phyloP scores from a whole-genome alignment of 2,329 filamentous ascomycete species.

The Cladosporium velox region DNA sequence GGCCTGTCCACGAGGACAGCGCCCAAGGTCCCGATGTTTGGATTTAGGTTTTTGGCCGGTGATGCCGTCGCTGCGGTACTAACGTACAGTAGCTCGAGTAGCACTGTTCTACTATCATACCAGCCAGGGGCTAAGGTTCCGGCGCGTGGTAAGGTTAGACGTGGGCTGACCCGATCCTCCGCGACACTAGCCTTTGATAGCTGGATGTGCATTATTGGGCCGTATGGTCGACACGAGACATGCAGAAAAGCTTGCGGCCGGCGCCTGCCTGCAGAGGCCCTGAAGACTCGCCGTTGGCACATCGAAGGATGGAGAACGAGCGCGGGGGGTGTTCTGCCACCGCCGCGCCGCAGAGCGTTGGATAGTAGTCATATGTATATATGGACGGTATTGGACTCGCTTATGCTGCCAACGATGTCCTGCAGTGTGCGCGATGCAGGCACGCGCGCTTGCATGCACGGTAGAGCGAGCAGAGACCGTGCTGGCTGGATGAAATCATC shows the following conservation, averaged over 20 bases:
- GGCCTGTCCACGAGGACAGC: neutral
- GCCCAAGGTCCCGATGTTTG: neutral
- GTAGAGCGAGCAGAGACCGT: neutral
- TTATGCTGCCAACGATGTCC: neutral
- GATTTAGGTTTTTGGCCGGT: conserved; percentile 3
- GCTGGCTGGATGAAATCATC: neutral
- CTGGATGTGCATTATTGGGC: neutral
- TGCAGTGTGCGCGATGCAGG: conserved; percentile 15
- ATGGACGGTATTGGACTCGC: neutral
- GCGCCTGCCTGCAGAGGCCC: neutral
- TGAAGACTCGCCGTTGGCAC: conserved; percentile 4
- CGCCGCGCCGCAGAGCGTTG: neutral
- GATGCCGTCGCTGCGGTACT: neutral
- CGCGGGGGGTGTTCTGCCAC: neutral
- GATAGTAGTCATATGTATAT: neutral
- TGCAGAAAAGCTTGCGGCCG: conserved; percentile 18
- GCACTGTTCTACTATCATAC: conserved; percentile 17
- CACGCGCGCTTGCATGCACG: conserved; percentile 15
- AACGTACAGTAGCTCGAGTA: neutral
- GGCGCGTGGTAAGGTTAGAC: conserved; percentile 14
- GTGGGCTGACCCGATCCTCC: conserved; percentile 16
- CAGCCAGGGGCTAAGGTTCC: conserved; percentile 19
- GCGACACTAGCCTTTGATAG: conserved; percentile 11
- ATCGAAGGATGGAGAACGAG: neutral
- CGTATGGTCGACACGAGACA: conserved; percentile 5